phyloP scores from a whole-genome alignment of 2,329 filamentous ascomycete genomes.

The Tolypocladium paradoxum region DNA sequence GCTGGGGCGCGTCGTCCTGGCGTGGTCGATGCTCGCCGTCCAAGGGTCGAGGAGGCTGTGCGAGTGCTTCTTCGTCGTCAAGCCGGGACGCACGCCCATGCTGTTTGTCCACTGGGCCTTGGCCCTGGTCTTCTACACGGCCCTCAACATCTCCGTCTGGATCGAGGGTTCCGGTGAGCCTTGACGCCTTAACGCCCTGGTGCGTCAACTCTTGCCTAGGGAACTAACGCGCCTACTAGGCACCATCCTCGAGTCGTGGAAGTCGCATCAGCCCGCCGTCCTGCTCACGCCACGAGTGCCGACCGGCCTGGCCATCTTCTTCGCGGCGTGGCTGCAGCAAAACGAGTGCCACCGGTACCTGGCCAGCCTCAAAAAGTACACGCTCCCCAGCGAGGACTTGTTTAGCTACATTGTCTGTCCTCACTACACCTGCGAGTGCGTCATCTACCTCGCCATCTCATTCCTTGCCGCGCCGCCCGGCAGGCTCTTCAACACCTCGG shows the following conservation, averaged over 20 bases:
- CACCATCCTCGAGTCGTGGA: slow-evolving; percentile 23
- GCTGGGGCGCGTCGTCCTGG: slow-evolving; percentile 49
- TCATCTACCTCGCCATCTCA: slow-evolving; percentile 72
- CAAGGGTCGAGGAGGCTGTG: slow-evolving; percentile 68
- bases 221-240: slow-evolving; percentile 10
- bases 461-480: slow-evolving; percentile 61
- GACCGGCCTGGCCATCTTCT: slow-evolving; percentile 51
- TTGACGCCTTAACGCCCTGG: not conserved
- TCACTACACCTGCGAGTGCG: slow-evolving; percentile 83
- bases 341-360: slow-evolving; percentile 63
- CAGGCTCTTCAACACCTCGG: slow-evolving; percentile 56
- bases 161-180: slow-evolving; percentile 64
- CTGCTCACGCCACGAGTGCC: slow-evolving; percentile 14
- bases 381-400: slow-evolving; percentile 60
- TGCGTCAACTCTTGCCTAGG: not conserved
- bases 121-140: slow-evolving; percentile 67
- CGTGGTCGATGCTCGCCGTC: slow-evolving; percentile 62
- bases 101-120: slow-evolving; percentile 74
- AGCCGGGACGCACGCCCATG: slow-evolving; percentile 61
- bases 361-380: slow-evolving; percentile 67
- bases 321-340: slow-evolving; percentile 62
- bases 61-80: slow-evolving; percentile 58
- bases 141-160: slow-evolving; percentile 69
- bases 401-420: slow-evolving; percentile 71
- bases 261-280: slow-evolving; percentile 7